Base-by-base conservation (phyloP, 306 rosid species). In the Comarum palustre region DNA sequence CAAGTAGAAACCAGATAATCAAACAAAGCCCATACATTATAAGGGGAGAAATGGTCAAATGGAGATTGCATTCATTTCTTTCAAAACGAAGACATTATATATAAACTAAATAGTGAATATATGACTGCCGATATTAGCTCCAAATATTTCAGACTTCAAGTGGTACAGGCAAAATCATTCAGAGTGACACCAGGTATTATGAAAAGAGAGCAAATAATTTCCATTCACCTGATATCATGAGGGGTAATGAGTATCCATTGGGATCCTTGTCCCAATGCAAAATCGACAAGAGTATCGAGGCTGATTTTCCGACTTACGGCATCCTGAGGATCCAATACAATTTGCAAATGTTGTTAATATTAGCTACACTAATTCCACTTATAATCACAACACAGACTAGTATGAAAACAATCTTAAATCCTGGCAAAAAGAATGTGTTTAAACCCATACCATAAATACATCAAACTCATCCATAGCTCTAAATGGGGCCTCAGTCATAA, bases 391-490 rank as follows among this genome's bases (percentile, higher is more conserved):
- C 48, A 10, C 36, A 10, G 66, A 20, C 31, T 48, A 66, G 42
- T 36, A 50, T 34, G 20, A 75, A 34, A 55, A 8, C 3, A 7
- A 58, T 57, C 31, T 2, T 6, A 24, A 77, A 43, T 61, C 25
- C 66, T 20, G 34, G 47, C 48, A 10, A 20, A 36, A 75, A 66
- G 9, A 66, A 57, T 72, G 25, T 19, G 11, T 1, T 32, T 47
- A 10, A 71, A 52, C 15, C 15, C 70, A 36, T 83, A 93, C 98
- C 98, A 93, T 93, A 69, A 89, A 93, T 75, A 93, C 98, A 75
- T 93, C 98, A 78, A 93, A 93, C 83, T 93, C 98, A 74, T 93
- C 98, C 96, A 93, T 93, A 20, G 98, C 97, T 63, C 97, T 86
- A 74, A 93, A 93, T 42, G 98, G 94, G 48, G 98, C 87, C 77